phyloP scores from a whole-genome alignment of 768 basidiomycete species.

The Amanita exitialis region DNA sequence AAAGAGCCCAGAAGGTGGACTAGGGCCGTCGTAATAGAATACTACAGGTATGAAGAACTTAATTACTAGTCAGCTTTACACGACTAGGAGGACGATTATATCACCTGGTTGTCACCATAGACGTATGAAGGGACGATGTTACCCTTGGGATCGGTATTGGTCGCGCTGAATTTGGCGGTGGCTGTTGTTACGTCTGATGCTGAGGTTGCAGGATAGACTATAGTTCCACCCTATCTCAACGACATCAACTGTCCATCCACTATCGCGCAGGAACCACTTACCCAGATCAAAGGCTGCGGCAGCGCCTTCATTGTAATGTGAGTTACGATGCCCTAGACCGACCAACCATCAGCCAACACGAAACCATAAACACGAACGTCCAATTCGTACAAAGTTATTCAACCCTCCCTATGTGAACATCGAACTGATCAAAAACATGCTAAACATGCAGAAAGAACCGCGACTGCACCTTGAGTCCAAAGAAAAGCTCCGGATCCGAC shows the following conservation, averaged over 20 bases:
- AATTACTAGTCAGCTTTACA: too few species aligned
- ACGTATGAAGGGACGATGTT: conserved; percentile 36
- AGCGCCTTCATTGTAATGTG: conserved; percentile 42
- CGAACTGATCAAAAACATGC: conserved; percentile 11
- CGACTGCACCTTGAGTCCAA: conserved; percentile 27
- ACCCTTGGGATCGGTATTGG: conserved; percentile 41
- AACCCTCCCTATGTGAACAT: conserved; percentile 35
- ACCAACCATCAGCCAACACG: conserved; percentile 15
- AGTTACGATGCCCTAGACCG: conserved; percentile 45
- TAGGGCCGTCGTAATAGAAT: conserved; percentile 45
- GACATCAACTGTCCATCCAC: not conserved
- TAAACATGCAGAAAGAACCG: not conserved
- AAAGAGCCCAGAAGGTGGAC: conserved; percentile 31
- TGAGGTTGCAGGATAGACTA: conserved; percentile 19
- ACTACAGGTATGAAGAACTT: conserved; percentile 14
- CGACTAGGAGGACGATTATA: not conserved
- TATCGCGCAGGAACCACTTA: conserved; percentile 16
- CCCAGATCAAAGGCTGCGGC: conserved; percentile 53
- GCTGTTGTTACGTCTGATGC: conserved; percentile 23
- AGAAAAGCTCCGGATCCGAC: conserved; percentile 29
- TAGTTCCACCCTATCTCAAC: conserved; percentile 34
- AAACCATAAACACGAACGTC: conserved; percentile 35
- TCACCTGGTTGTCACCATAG: conserved; percentile 23
- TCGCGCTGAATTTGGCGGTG: conserved; percentile 26
- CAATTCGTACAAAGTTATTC: conserved; percentile 40